A percentile compares a stretch with the other conserved stretches of the same genome.
Evolutionary conservation across 192 early-diverging fungal species (phyloP).

Genomic region (Polychytrium aggregatum): DNA sequence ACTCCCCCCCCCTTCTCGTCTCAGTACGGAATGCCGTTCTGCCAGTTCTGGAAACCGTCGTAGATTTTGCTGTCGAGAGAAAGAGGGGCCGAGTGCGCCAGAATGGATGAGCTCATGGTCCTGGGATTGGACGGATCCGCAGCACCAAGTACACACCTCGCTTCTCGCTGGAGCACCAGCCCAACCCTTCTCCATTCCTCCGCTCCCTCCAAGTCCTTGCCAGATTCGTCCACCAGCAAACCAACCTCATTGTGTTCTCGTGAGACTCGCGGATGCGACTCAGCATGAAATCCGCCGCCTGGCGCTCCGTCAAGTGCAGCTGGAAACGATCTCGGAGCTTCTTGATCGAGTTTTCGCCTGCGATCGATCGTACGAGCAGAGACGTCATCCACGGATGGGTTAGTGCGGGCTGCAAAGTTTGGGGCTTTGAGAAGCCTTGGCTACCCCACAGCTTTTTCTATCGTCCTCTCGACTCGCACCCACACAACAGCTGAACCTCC

Average conservation of each 20-base stretch:
- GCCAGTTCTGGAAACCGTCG: slow-evolving; percentile 42
- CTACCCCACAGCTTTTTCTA: too few relatives aligned
- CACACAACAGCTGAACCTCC: too few relatives aligned
- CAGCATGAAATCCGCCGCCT: slow-evolving; percentile 93
- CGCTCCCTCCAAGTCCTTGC: too few relatives aligned
- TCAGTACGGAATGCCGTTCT: slow-evolving; percentile 50
- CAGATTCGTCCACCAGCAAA: too few relatives aligned
- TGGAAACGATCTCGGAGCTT: slow-evolving; percentile 84
- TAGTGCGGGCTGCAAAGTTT: too few relatives aligned
- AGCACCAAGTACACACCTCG: neutral
- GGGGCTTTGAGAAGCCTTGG: too few relatives aligned
- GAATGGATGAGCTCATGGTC: neutral
- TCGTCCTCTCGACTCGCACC: too few relatives aligned
- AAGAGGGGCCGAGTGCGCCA: neutral
- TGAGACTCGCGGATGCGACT: slow-evolving; percentile 79
- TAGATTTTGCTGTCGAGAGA: slow-evolving; percentile 25
- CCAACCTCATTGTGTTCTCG: slow-evolving; percentile 74
- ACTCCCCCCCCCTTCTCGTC: too few relatives aligned
- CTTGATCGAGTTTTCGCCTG: slow-evolving; percentile 62
- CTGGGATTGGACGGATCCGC: neutral
- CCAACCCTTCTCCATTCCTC: too few relatives aligned
- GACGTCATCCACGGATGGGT: too few relatives aligned
- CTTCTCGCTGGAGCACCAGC: too few relatives aligned
- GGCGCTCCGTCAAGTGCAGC: slow-evolving; percentile 74
- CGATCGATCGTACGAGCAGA: too few relatives aligned